Conservation (phyloP, 805 yeast genomes). For the Yamadazyma olivae region DNA sequence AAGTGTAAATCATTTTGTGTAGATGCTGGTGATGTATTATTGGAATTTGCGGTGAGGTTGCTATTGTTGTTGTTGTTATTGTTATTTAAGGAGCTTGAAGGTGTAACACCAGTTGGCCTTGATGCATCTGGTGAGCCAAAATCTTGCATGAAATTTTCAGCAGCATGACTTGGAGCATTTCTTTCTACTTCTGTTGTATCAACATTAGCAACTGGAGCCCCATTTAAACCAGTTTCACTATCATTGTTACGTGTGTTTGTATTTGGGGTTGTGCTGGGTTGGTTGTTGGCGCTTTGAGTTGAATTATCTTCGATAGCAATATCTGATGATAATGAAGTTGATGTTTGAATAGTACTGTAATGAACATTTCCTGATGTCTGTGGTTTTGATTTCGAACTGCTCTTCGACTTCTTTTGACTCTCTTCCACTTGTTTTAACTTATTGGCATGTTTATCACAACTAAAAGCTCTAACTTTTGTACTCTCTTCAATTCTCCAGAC, state of each 20-base stretch:
- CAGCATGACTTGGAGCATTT: slow-evolving; percentile 21
- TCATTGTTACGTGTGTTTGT: background rate
- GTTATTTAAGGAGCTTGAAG: background rate
- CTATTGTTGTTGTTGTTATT: background rate
- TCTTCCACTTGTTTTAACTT: slow-evolving; percentile 49
- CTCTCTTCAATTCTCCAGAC: slow-evolving; percentile 88
- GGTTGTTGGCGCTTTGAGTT: background rate
- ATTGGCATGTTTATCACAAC: slow-evolving; percentile 56
- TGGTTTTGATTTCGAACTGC: slow-evolving; percentile 2
- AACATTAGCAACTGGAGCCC: slow-evolving; percentile 10
- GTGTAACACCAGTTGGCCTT: background rate
- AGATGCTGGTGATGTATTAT: slow-evolving; percentile 6
- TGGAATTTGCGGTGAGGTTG: background rate
- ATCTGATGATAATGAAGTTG: slow-evolving; percentile 14
- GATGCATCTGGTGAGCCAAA: slow-evolving; percentile 12
- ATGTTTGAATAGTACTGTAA: slow-evolving; percentile 28
- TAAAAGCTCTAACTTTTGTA: slow-evolving; percentile 54
- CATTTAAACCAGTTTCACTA: slow-evolving; percentile 10
- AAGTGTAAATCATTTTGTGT: slow-evolving; percentile 27
- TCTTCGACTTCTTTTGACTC: slow-evolving; percentile 17
- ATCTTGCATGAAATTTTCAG: slow-evolving; percentile 25
- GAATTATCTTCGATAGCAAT: slow-evolving; percentile 3
- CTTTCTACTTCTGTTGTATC: slow-evolving; percentile 17
- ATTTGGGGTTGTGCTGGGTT: background rate
- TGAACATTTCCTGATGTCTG: slow-evolving; percentile 16